Evolutionary conservation across 108 stramenopile species (phyloP).

Genomic region (Pseudonitzschia delicatissima): DNA sequence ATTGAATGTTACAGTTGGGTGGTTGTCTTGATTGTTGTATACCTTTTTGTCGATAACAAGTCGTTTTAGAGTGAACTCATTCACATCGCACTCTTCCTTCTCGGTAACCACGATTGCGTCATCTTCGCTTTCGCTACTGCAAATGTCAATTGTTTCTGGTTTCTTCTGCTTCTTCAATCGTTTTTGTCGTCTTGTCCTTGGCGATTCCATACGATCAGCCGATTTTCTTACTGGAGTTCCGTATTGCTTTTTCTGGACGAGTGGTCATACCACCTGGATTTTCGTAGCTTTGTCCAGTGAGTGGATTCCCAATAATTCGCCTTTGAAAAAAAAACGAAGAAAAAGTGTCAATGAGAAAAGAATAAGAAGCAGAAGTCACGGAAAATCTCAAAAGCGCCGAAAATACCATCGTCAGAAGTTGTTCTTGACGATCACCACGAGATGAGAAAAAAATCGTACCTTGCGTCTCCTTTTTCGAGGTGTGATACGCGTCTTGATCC

Average conservation of each 20-base stretch:
- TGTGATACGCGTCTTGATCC: background rate
- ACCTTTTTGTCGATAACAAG: slow-evolving; percentile 54
- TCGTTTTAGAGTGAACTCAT: slow-evolving; percentile 45
- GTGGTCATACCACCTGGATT: background rate
- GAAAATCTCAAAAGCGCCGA: too few relatives aligned
- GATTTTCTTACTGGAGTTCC: background rate
- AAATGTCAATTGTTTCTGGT: slow-evolving; percentile 7
- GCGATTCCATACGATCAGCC: background rate
- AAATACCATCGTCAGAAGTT: too few relatives aligned
- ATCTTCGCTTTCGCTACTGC: slow-evolving; percentile 23
- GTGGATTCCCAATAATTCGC: too few relatives aligned
- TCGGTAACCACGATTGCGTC: background rate
- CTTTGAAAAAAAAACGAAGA: too few relatives aligned
- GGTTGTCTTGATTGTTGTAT: slow-evolving; percentile 25
- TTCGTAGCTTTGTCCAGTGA: background rate
- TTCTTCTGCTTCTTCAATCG: background rate
- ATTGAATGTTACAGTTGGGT: slow-evolving; percentile 2
- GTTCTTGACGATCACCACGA: too few relatives aligned
- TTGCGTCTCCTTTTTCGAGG: too few relatives aligned
- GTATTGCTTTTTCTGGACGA: background rate
- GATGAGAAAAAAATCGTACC: too few relatives aligned
- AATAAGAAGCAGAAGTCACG: too few relatives aligned
- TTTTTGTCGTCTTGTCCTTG: background rate
- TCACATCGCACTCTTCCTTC: background rate
- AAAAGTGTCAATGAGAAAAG: too few relatives aligned